Conservation (phyloP, 805 yeast species). For the Priceomyces fermenticarens region DNA sequence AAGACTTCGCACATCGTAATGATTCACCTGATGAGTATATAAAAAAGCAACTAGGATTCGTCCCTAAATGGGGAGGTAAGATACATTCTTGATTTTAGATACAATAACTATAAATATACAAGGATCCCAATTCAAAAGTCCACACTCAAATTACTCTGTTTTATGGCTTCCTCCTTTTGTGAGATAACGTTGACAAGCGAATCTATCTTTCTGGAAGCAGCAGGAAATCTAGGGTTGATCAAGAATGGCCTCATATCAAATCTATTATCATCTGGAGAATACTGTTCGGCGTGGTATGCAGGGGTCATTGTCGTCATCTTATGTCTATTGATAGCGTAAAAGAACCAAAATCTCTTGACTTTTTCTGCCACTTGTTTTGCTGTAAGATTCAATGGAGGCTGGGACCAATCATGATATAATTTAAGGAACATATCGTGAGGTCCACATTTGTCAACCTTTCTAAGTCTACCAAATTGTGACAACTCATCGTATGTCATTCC, state of each 20-base stretch:
- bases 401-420: constrained; percentile 89
- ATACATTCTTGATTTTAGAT: constrained; percentile 14
- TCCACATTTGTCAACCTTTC: constrained; percentile 93
- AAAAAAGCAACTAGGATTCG: constrained; percentile 27
- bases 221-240: constrained; percentile 82
- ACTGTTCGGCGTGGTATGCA: constrained; percentile 95
- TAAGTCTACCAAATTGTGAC: constrained; percentile 81
- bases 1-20: constrained; percentile 49
- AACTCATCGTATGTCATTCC: constrained; percentile 96
- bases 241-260: constrained; percentile 95
- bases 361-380: constrained; percentile 87
- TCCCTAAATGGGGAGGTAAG: constrained; percentile 39
- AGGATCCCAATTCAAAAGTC: constrained; percentile 20
- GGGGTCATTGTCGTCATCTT: constrained; percentile 98
- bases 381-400: constrained; percentile 55
- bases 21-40: constrained; percentile 31
- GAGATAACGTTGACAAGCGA: constrained; percentile 60
- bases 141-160: constrained; percentile 37
- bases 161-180: constrained; percentile 35
- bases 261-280: constrained; percentile 96
- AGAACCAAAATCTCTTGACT: constrained; percentile 89
- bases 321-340: constrained; percentile 92
- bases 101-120: constrained; percentile 12
- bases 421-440: constrained; percentile 94
- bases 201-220: constrained; percentile 89